Conservation (phyloP, 345 rosid genomes). For the Heritiera fomes region DNA sequence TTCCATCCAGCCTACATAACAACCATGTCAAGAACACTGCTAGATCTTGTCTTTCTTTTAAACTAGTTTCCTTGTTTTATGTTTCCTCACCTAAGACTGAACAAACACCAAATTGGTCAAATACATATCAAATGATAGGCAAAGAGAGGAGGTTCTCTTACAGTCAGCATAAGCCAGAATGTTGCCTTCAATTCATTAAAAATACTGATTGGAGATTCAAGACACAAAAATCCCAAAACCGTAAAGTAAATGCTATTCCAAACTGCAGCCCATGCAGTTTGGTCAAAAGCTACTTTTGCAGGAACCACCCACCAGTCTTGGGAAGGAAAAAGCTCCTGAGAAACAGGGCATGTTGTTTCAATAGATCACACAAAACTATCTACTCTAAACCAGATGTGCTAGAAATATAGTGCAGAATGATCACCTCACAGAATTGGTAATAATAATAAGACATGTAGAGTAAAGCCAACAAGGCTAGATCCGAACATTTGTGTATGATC, state of each 20-base stretch:
- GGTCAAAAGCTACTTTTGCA: conserved; percentile 82
- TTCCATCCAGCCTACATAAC: conserved; percentile 93
- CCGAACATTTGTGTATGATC: conserved; percentile 83
- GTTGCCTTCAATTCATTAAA: conserved; percentile 72
- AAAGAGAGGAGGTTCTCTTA: conserved; percentile 36
- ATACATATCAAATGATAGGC: background rate
- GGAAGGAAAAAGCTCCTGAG: conserved; percentile 76
- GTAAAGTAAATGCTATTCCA: conserved; percentile 90
- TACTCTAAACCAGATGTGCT: background rate
- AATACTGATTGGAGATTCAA: conserved; percentile 73
- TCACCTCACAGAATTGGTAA: conserved; percentile 90
- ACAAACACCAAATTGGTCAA: background rate
- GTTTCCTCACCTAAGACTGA: background rate
- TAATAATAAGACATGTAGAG: conserved; percentile 87
- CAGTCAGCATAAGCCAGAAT: conserved; percentile 86
- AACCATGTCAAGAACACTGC: conserved; percentile 22
- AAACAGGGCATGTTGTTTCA: background rate
- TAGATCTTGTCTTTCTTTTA: background rate
- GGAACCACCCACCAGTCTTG: conserved; percentile 99
- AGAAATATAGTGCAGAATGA: conserved; percentile 4
- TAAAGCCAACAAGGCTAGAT: conserved; percentile 94
- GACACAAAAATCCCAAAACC: conserved; percentile 70
- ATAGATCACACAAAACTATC: background rate
- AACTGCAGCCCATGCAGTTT: conserved; percentile 87
- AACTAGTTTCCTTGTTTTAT: background rate